These are phyloP conservation scores for Yarrowia yakushimensis DNA, from an alignment of 805 yeast genomes.

Conservation along the genomic window DNA sequence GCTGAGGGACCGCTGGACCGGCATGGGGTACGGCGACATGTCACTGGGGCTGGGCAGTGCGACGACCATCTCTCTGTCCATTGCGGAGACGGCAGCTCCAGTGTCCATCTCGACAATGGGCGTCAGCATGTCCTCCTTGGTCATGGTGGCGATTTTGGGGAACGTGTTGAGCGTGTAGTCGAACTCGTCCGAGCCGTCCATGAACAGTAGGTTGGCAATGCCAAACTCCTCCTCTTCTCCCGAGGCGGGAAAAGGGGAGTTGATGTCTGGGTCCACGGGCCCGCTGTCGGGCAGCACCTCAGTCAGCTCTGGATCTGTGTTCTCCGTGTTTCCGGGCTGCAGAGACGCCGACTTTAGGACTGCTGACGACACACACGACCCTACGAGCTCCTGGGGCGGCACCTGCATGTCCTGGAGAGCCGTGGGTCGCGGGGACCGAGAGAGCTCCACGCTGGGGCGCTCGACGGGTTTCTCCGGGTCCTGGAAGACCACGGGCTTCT, in stretches of 20 bases:
- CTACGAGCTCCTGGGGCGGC: not conserved
- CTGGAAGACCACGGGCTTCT: not conserved
- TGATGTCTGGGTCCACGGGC: not conserved
- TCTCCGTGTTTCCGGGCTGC: not conserved
- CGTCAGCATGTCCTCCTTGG: not conserved
- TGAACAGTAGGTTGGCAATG: conserved; percentile 6
- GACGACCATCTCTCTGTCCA: not conserved
- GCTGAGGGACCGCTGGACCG: conserved; percentile 4
- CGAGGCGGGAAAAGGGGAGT: not conserved
- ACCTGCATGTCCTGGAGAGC: not conserved
- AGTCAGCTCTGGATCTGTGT: not conserved
- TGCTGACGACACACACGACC: not conserved
- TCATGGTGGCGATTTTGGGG: not conserved
- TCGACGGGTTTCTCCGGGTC: not conserved
- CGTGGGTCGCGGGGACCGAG: not conserved
- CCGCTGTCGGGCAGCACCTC: not conserved
- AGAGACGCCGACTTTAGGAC: not conserved
- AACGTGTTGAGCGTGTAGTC: conserved; percentile 17
- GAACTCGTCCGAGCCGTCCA: conserved; percentile 19
- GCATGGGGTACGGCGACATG: not conserved
- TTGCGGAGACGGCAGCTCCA: not conserved
- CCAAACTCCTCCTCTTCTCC: conserved; percentile 3
- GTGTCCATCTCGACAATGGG: conserved; percentile 9
- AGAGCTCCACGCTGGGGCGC: not conserved
- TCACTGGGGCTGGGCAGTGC: not conserved